phyloP scores from a whole-genome alignment of 305 asterid genomes.

The Petunia hybrid region DNA sequence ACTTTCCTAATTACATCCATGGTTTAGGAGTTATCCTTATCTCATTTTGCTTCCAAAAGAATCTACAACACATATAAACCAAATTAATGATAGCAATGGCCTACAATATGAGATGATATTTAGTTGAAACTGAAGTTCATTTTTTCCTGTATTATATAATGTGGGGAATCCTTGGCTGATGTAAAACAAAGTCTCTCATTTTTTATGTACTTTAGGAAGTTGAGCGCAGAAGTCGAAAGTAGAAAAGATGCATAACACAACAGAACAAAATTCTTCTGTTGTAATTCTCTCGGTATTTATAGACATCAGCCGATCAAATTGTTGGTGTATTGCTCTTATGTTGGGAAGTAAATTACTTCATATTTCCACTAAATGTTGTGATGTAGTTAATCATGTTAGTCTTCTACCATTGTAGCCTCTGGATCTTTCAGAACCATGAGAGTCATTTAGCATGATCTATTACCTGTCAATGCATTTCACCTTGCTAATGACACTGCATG shows the following conservation, averaged over 20 bases:
- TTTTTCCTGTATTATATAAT: not conserved
- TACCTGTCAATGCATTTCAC: not conserved
- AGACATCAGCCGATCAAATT: not conserved
- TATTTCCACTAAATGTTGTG: not conserved
- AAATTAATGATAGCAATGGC: not conserved
- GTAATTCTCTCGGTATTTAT: not conserved
- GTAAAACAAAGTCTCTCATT: not conserved
- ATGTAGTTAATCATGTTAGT: not conserved
- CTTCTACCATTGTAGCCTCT: not conserved
- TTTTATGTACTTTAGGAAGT: not conserved
- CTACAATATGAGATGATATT: not conserved
- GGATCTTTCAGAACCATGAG: too few relatives aligned
- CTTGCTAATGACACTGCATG: constrained; percentile 22
- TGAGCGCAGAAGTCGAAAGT: not conserved
- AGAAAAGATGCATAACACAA: not conserved
- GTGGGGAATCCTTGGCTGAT: not conserved
- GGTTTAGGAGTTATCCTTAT: not conserved
- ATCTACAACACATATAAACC: not conserved
- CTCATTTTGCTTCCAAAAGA: not conserved
- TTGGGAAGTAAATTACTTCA: not conserved
- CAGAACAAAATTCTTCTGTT: not conserved
- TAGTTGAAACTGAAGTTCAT: not conserved
- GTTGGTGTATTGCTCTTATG: not conserved
- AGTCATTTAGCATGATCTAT: not conserved
- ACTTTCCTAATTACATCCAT: not conserved